Base-by-base conservation (phyloP, 768 basidiomycete genomes). In the Lactarius tabidus region DNA sequence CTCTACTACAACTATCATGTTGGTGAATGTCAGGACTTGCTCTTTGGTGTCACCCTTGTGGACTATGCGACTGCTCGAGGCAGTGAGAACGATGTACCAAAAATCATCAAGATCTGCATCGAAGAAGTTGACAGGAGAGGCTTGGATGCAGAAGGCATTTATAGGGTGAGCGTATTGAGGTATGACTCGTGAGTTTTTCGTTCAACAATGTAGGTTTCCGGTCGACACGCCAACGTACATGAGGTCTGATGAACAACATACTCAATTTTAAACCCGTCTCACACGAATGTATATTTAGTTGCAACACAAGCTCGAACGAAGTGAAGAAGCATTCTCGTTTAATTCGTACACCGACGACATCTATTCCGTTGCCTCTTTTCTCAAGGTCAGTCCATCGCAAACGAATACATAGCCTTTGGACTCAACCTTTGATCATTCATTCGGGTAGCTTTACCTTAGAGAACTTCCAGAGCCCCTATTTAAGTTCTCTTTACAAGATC, bases 401-500 rank as follows among this genome's bases (percentile, higher is more conserved):
- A 35, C 29, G 36, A 15, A 35, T 14, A 59, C 60, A 31, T 9
- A 36, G 39, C 14, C 9, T 15, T 31, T 9, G 26, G 18, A 31
- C 36, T 18, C 18, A 38, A n/a, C 14, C 53, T 55, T 20, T 26
- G 51, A 23, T 29, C n/a, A 59, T 64, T 15, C 26, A 43, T 54
- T 9, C 36, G 3, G 7, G 38, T 59, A 91, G 89, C 76, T 87
- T 39, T 91, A 96, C 77, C 79, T 96, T 28, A 86, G 95, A 60
- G 91, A 91, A 72, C 78, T 97, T 18, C 93, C 94, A 1, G 95
- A 97, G 71, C 92, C 95, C 4, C 80, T 97, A 23, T 96, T 97
- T 78, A 87, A 78, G 72, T 90, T 89, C 71, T 80, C 90, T 12
- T 76, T 93, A 20, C 83, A 87, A 66, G 95, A 97, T 70, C 85